Evolutionary conservation across 169 alveolate species (phyloP), one percentile per base, ranked within the genome.

Genomic region (Eimeria nieschulzi): DNA sequence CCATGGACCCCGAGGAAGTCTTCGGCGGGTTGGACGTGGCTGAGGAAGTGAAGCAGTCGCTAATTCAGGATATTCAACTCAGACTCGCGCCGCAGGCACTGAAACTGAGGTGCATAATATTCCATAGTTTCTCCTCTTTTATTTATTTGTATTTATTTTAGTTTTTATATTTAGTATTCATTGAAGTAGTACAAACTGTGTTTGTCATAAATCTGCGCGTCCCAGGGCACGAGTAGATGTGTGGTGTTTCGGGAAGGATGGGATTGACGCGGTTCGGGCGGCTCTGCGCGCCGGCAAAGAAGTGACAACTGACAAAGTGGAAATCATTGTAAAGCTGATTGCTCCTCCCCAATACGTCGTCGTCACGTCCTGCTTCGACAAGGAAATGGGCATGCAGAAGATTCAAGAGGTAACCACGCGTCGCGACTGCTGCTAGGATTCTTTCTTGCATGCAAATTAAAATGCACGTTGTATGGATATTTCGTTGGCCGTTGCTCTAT

Each of bases 241-340:
- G 51, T 98, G 99, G 95, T 99, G 99, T 94, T 97, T 96, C 87
- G 97, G 98, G 19, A 97, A 96, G 91, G 99, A 98, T 78, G 99
- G 99, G 33, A 97, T 98, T 56, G 99, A 98, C 91, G 99, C 99
- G n/a, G 99, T 99, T 70, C 97, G 97, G 94, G 97, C 91, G 56
- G 98, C 99, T 26, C 95, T 98, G 39, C 87, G 92, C 39, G 97
- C 83, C 0, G 94, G 87, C 26, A 73, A 83, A 54, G 91, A 83
- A 54, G 87, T 73, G 2, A 82, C 75, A 0, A 88, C n/a, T 17
- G 59, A 71, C 15, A 71, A 71, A 53, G 87, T 73, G 51, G 84
- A 75, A 17, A 63, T 91, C 33, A 33, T 53, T 23, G 85, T 91
- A 25, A 91, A 91, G 59, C 70, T 91, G 10, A 91, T 91, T 33